phyloP scores from a whole-genome alignment of 176 grass and related monocot genomes.

The Cymbopogon citratus region DNA sequence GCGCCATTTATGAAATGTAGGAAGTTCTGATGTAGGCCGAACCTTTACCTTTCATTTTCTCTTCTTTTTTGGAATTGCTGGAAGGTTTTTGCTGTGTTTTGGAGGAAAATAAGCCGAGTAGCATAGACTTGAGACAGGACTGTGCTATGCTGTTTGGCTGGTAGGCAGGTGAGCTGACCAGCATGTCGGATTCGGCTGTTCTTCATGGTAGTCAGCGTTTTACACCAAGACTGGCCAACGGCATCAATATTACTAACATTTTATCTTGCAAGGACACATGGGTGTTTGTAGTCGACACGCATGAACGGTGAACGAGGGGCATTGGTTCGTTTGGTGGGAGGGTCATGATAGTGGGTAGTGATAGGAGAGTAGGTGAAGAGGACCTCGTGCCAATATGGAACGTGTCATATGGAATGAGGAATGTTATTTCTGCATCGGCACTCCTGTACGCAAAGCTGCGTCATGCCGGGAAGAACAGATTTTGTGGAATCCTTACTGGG shows the following conservation, averaged over 20 bases:
- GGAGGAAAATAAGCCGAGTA: neutral
- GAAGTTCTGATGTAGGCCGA: slow-evolving; percentile 32
- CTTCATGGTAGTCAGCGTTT: neutral
- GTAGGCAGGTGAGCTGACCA: neutral
- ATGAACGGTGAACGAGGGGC: neutral
- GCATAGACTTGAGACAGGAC: neutral
- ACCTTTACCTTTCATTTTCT: neutral
- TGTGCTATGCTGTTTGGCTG: neutral
- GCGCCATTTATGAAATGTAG: neutral
- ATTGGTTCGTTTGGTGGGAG: slow-evolving; percentile 14
- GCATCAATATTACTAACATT: no score
- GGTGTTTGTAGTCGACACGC: neutral
- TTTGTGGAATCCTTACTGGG: neutral
- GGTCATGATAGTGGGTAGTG: neutral
- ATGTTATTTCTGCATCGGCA: neutral
- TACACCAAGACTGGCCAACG: neutral
- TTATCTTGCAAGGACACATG: neutral
- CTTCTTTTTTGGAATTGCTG: neutral
- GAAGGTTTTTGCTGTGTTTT: neutral
- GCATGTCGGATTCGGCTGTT: neutral
- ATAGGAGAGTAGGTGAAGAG: neutral
- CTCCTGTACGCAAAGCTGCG: neutral
- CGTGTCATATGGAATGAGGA: neutral
- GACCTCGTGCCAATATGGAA: neutral
- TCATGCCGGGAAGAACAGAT: neutral